phyloP scores from a whole-genome alignment of 2,329 filamentous ascomycete species.

The Neophaeococcomyces mojaviensis region DNA sequence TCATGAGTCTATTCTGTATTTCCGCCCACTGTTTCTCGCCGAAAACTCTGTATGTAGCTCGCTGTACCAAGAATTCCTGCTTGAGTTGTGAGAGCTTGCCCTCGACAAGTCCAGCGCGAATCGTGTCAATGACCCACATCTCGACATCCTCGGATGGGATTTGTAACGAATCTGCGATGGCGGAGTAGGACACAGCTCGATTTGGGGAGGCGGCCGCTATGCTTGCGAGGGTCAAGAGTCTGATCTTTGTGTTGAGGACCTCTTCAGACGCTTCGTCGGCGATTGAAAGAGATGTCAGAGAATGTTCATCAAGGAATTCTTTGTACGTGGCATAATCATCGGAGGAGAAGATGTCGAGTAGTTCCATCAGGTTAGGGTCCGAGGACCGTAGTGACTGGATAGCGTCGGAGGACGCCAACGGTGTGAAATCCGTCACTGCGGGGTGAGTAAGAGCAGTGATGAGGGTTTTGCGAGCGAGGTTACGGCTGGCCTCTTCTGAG shows the following conservation, averaged over 20 bases:
- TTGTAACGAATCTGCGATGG: constrained; percentile 77
- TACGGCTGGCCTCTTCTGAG: constrained; percentile 47
- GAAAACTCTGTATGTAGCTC: constrained; percentile 93
- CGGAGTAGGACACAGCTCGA: constrained; percentile 79
- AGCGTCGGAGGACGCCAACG: constrained; percentile 62
- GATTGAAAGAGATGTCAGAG: constrained; percentile 60
- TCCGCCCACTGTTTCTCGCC: constrained; percentile 98
- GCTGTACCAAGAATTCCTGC: constrained; percentile 88
- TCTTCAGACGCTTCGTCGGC: constrained; percentile 63
- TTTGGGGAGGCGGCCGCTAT: constrained; percentile 75
- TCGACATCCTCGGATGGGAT: constrained; percentile 80
- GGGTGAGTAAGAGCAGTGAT: constrained; percentile 60
- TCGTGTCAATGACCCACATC: constrained; percentile 98
- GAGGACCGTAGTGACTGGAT: constrained; percentile 82
- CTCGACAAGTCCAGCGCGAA: constrained; percentile 89
- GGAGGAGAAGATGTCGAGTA: constrained; percentile 90
- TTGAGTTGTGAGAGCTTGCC: constrained; percentile 92
- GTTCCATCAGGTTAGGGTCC: constrained; percentile 77
- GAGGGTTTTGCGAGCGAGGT: constrained; percentile 56
- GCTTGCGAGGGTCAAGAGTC: constrained; percentile 84
- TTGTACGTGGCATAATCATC: constrained; percentile 93
- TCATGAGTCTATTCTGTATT: constrained; percentile 80
- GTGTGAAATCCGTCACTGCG: constrained; percentile 65
- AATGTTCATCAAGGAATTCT: constrained; percentile 69
- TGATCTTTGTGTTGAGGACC: constrained; percentile 86